Base-by-base conservation (phyloP, 1,139 yeast genomes). In the Candida albicans region DNA sequence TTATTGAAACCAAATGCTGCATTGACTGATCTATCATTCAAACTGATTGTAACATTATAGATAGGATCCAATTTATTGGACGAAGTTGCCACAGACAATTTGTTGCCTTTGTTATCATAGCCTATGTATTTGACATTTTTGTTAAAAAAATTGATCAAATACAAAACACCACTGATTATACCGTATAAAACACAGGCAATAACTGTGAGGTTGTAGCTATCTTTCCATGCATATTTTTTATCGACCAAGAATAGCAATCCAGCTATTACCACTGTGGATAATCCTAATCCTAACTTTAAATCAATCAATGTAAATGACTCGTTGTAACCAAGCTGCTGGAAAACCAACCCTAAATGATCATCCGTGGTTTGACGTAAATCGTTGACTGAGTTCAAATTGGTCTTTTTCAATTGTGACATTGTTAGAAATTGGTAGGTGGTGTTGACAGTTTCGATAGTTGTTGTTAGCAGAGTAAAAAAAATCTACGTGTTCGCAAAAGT, bases 271-370 rank as follows among this genome's bases (percentile, higher is more conserved):
- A 87, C 91, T 2, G 89, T 79, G 10, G 73, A 52, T 54, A 81
- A 83, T 0, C 96, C 96, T 36, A 90, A 62, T 0, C 75, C 82
- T 38, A 91, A 70, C 54, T 86, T 84, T 25, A 76, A 64, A 57
- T 90, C 95, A 39, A 70, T 70, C 31, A 82, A 60, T 11, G 56
- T 56, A 57, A 81, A 83, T 15, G 81, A 70, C 60, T 88, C 88
- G 12, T 64, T 66, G 61, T 78, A 90, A 2, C 91, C 93, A 40
- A 82, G 64, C 37, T 74, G 68, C 14, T 69, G 66, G 47, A 88
- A 62, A 2, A 76, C 70, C 43, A 61, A 57, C 2, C 74, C 61
- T 35, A 81, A 62, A 35, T 68, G 68, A 13, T 78, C 84, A 54
- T 81, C 84, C 8, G 74, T 64, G 29, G 77, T 72, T 29, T 68